Conservation (phyloP, 73 alveolate species). For the Tetrahymena malaccensis region DNA sequence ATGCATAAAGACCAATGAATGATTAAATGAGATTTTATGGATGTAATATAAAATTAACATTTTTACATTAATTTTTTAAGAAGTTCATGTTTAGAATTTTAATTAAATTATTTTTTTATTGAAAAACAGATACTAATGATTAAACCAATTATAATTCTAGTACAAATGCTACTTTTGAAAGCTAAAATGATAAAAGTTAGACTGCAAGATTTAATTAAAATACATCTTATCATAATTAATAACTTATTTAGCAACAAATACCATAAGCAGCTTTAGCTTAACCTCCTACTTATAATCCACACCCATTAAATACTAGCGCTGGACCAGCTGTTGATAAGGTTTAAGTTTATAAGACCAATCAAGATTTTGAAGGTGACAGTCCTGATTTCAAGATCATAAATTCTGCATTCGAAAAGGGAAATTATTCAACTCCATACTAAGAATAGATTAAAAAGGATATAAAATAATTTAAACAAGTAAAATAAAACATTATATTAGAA, state of each 20-base stretch:
- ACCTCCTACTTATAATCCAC: background rate
- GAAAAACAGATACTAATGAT: background rate
- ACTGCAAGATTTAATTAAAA: too few species aligned
- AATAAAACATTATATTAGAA: background rate
- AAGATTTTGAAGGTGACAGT: background rate
- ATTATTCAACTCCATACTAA: background rate
- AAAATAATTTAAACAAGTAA: background rate
- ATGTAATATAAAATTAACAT: background rate
- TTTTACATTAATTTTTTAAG: background rate
- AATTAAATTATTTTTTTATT: background rate
- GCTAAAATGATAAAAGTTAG: background rate
- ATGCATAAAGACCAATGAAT: background rate
- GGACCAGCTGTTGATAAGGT: background rate
- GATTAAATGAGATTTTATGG: background rate
- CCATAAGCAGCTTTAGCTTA: background rate
- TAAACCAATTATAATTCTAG: background rate
- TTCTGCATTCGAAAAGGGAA: background rate
- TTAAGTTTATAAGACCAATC: background rate
- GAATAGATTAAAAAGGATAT: background rate
- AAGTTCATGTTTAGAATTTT: background rate
- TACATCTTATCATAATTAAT: too few species aligned
- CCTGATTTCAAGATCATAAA: background rate
- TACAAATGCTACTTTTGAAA: background rate
- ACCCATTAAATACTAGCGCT: background rate
- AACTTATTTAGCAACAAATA: background rate